These are phyloP conservation scores for Serendipita vermifera DNA, from an alignment of 768 basidiomycete species.

Conservation along the genomic window DNA sequence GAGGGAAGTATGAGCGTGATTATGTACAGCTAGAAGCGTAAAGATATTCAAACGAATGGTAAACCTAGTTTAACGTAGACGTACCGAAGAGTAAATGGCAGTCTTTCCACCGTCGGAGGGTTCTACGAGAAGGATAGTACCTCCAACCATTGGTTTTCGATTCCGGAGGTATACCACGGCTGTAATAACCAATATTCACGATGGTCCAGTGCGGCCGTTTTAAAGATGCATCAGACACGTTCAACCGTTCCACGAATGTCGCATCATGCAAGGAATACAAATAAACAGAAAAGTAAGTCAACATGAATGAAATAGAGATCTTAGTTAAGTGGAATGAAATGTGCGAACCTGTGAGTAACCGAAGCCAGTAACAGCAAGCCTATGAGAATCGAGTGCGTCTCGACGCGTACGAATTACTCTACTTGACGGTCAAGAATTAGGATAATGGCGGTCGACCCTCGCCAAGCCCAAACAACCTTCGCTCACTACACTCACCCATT, in stretches of 20 bases:
- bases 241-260: no score
- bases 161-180: not conserved
- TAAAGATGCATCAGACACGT: no score
- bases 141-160: not conserved
- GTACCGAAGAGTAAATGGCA: slow-evolving; percentile 54
- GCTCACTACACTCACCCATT: no score
- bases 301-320: no score
- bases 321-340: no score
- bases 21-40: slow-evolving; percentile 32
- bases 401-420: no score
- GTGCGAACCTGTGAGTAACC: not conserved
- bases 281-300: no score
- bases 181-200: not conserved
- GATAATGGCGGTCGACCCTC: no score
- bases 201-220: not conserved
- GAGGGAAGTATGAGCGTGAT: slow-evolving; percentile 57
- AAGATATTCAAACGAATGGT: slow-evolving; percentile 14
- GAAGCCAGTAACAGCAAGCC: not conserved
- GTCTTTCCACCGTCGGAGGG: slow-evolving; percentile 71
- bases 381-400: not conserved
- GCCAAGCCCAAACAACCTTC: no score
- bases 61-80: slow-evolving; percentile 19
- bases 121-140: slow-evolving; percentile 50
- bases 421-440: no score
- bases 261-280: no score